Evolutionary conservation across 2,329 filamentous ascomycete species (phyloP).

Genomic region (Pseudogymnoascus destructans): DNA sequence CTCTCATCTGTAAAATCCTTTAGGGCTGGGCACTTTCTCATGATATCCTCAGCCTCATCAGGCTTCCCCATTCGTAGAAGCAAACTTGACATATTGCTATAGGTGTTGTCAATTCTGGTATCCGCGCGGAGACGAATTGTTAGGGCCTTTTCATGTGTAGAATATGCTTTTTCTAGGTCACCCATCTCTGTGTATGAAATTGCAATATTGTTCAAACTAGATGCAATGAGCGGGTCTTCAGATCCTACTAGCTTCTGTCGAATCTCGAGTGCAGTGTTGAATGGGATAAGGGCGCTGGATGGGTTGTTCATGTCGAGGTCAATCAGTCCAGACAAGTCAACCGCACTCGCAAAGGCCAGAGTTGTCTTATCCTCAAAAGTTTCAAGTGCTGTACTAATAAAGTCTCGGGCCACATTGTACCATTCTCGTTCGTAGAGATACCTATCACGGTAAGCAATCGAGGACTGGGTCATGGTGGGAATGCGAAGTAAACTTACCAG

Average conservation of each 20-base stretch:
- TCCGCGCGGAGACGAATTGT: conserved; percentile 23
- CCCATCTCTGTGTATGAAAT: conserved; percentile 27
- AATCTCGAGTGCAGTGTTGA: conserved; percentile 20
- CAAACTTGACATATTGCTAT: conserved; percentile 29
- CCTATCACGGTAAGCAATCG: conserved; percentile 15
- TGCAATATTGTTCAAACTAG: conserved; percentile 25
- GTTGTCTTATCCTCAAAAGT: conserved; percentile 20
- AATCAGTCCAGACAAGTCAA: conserved; percentile 25
- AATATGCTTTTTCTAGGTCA: conserved; percentile 22
- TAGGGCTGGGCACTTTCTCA: conserved; percentile 25
- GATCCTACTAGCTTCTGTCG: conserved; percentile 16
- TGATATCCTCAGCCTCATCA: conserved; percentile 27
- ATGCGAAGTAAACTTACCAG: conserved; percentile 16
- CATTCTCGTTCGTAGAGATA: conserved; percentile 26
- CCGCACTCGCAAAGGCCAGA: conserved; percentile 23
- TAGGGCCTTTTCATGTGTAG: conserved; percentile 21
- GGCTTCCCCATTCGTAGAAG: conserved; percentile 26
- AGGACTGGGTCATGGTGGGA: neutral
- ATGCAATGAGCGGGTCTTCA: conserved; percentile 24
- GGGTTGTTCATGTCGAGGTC: conserved; percentile 23
- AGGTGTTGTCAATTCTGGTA: conserved; percentile 28
- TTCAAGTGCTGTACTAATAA: conserved; percentile 20
- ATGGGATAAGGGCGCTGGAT: conserved; percentile 18
- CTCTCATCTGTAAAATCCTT: conserved; percentile 29
- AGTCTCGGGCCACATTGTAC: conserved; percentile 19